A percentile compares a stretch with the other conserved stretches of the same genome.
Evolutionary conservation across 768 basidiomycete species (phyloP).

Genomic region (Termitomyces sp.): DNA sequence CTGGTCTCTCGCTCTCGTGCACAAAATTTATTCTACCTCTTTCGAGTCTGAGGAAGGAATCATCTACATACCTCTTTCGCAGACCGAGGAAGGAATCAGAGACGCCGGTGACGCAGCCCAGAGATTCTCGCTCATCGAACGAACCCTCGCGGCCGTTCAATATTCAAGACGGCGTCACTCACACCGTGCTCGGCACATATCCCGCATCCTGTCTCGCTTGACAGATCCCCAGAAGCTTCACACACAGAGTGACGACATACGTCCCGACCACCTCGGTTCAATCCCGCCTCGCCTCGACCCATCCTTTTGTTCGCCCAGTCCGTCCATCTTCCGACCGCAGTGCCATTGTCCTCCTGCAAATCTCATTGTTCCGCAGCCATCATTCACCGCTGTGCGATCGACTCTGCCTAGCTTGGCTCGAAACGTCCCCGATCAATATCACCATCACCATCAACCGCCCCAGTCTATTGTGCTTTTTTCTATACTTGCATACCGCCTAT

Average conservation of each 20-base stretch:
- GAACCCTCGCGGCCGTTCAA: not conserved
- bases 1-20: not conserved
- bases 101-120: too few relatives aligned
- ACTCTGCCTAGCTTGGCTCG: not conserved
- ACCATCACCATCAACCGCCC: not conserved
- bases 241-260: not conserved
- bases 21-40: not conserved
- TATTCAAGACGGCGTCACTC: not conserved
- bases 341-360: not conserved
- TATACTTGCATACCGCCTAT: not conserved
- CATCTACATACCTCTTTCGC: too few relatives aligned
- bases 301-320: not conserved
- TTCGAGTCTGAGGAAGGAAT: not conserved
- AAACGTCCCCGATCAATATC: not conserved
- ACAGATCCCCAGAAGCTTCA: not conserved
- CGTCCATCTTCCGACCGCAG: not conserved
- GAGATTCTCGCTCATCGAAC: not conserved
- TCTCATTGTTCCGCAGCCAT: too few relatives aligned
- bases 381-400: not conserved
- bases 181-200: not conserved
- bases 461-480: not conserved
- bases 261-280: not conserved
- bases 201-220: not conserved
- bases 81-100: too few relatives aligned
- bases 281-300: not conserved